These are phyloP conservation scores for Bipolaris victoriae DNA, from an alignment of 2,329 filamentous ascomycete species.

Conservation along the genomic window DNA sequence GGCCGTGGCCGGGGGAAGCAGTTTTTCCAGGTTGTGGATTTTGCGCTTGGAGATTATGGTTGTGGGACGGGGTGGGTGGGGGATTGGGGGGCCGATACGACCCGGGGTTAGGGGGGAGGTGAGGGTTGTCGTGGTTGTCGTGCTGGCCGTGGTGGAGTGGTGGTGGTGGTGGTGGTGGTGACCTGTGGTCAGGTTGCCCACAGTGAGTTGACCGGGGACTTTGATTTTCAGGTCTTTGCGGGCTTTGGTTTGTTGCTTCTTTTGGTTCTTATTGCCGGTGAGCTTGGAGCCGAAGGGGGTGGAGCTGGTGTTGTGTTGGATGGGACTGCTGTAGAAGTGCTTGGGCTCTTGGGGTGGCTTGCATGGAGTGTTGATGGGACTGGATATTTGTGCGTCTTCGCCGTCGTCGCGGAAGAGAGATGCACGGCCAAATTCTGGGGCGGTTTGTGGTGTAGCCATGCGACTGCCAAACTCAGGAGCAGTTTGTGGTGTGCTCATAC, in stretches of 20 bases:
- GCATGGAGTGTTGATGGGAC: neutral
- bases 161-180: no score
- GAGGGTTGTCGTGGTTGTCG: neutral
- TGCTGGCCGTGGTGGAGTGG: no score
- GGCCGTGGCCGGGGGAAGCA: constrained; percentile 19
- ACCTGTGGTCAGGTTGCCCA: neutral
- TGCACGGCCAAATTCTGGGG: neutral
- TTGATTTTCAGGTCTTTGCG: constrained; percentile 21
- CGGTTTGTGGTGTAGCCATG: neutral
- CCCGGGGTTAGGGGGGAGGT: constrained; percentile 12
- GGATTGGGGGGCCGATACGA: constrained; percentile 20
- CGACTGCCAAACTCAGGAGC: neutral
- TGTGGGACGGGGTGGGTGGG: neutral
- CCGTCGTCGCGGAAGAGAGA: neutral
- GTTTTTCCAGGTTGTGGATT: constrained; percentile 27
- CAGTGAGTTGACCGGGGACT: constrained; percentile 4
- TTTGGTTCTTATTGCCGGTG: neutral
- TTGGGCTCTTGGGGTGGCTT: neutral
- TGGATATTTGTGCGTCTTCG: neutral
- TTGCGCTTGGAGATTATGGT: constrained; percentile 26
- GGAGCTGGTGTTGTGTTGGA: neutral
- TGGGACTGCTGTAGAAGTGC: neutral
- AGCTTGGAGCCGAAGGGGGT: neutral
- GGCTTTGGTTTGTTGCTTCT: constrained; percentile 2
- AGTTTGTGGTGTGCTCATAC: neutral